A percentile compares a stretch with the other conserved stretches of the same genome.
Conservation (phyloP, 2,329 filamentous ascomycete genomes). For the Rutstroemia sp. region DNA sequence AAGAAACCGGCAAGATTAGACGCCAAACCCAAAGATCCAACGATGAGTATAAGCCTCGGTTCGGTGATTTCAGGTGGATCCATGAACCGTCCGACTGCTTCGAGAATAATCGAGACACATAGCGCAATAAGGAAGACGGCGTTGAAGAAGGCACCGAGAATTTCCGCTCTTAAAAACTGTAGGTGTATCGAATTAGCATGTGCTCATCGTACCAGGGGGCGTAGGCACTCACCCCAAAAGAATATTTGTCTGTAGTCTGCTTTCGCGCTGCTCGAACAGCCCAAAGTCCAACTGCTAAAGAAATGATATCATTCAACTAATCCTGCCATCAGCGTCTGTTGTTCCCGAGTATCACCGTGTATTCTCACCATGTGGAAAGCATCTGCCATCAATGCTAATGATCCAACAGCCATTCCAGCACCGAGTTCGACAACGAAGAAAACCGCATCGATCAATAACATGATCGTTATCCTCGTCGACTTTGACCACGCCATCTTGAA, state of each 20-base stretch:
- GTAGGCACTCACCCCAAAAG: conserved; percentile 67
- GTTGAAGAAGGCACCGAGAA: conserved; percentile 91
- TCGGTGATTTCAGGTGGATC: conserved; percentile 83
- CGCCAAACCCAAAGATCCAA: conserved; percentile 75
- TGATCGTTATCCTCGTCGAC: conserved; percentile 81
- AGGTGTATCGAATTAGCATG: background rate
- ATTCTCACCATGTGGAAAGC: conserved; percentile 88
- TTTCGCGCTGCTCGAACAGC: conserved; percentile 84
- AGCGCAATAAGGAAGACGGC: conserved; percentile 95
- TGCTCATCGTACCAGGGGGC: conserved; percentile 11
- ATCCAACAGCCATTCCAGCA: conserved; percentile 79
- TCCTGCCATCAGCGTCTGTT: conserved; percentile 14
- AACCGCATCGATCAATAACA: conserved; percentile 79
- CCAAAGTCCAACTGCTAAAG: conserved; percentile 86
- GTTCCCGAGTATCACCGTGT: background rate
- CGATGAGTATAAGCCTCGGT: conserved; percentile 79
- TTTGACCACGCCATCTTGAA: conserved; percentile 78
- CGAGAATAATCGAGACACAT: conserved; percentile 92
- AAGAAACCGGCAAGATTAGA: conserved; percentile 87
- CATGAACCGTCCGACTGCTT: conserved; percentile 85
- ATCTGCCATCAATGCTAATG: conserved; percentile 88
- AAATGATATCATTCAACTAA: conserved; percentile 94
- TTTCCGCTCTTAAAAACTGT: conserved; percentile 94
- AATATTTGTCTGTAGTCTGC: conserved; percentile 83
- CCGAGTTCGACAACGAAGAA: conserved; percentile 91